Evolutionary conservation across 345 rosid genomes (phyloP).

Genomic region (Durio zibethinus): DNA sequence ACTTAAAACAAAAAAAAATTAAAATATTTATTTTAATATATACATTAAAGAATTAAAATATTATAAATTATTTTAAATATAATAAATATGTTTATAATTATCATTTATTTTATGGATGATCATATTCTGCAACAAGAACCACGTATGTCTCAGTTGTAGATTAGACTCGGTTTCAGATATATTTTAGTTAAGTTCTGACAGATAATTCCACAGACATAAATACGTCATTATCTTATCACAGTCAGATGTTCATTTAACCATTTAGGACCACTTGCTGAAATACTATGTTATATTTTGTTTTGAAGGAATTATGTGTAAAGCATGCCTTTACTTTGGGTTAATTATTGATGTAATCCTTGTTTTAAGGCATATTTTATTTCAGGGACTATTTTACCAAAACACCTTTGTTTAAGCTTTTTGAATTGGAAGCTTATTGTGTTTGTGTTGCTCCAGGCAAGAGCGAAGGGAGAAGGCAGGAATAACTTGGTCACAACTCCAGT

Average conservation of each 20-base stretch:
- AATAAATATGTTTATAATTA: too few species aligned
- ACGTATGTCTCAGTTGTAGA: not conserved
- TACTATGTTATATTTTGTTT: not conserved
- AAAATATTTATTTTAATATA: too few species aligned
- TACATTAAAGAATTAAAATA: too few species aligned
- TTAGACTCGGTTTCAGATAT: not conserved
- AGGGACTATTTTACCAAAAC: not conserved
- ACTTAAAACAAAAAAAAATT: too few species aligned
- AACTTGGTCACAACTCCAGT: conserved; percentile 27
- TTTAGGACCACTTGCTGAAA: not conserved
- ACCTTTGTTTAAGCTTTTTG: not conserved
- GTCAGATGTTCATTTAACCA: not conserved
- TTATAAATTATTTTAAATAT: too few species aligned
- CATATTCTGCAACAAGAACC: not conserved
- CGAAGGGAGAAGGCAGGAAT: conserved; percentile 18
- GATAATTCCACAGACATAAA: not conserved
- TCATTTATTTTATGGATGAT: not conserved
- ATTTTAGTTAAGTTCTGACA: not conserved
- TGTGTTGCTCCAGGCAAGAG: conserved; percentile 26
- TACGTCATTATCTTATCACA: not conserved
- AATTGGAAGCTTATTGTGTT: not conserved
- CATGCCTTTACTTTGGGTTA: not conserved
- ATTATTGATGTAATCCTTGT: not conserved
- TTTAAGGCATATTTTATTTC: too few species aligned
- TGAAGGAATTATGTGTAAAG: not conserved